Conservation (phyloP, 2,329 filamentous ascomycete genomes). For the Trichoderma sp. region DNA sequence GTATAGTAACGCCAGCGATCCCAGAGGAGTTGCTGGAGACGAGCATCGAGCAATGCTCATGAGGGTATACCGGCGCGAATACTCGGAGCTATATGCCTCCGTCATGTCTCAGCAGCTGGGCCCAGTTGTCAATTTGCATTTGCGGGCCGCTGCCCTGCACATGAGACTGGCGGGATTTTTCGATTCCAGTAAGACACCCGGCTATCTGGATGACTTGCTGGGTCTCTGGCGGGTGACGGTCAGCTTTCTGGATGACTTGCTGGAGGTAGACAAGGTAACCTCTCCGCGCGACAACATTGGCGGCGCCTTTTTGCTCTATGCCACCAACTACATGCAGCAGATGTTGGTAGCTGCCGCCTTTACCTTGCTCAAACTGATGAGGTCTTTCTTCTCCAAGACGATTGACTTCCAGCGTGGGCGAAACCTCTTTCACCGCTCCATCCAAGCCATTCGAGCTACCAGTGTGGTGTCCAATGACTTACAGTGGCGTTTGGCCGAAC, state of each 20-base stretch:
- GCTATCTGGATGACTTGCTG: constrained; percentile 75
- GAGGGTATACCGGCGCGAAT: constrained; percentile 68
- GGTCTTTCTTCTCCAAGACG: constrained; percentile 74
- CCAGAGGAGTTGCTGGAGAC: constrained; percentile 68
- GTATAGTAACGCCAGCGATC: constrained; percentile 77
- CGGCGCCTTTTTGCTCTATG: constrained; percentile 64
- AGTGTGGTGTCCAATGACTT: constrained; percentile 79
- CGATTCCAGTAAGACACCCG: constrained; percentile 71
- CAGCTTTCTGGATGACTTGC: constrained; percentile 68
- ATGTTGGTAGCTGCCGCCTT: constrained; percentile 84
- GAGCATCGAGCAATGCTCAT: constrained; percentile 69
- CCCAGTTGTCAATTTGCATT: constrained; percentile 65
- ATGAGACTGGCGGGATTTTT: constrained; percentile 81
- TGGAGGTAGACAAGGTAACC: constrained; percentile 56
- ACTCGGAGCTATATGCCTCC: constrained; percentile 64
- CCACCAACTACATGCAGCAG: constrained; percentile 78
- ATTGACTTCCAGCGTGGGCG: constrained; percentile 71
- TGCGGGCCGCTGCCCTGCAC: constrained; percentile 74
- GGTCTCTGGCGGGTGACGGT: constrained; percentile 74
- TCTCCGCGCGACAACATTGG: constrained; percentile 51
- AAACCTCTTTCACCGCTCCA: constrained; percentile 70
- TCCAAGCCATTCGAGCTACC: constrained; percentile 70
- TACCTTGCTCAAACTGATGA: constrained; percentile 76
- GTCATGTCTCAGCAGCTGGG: constrained; percentile 62
- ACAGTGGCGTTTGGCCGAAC: constrained; percentile 76